Evolutionary conservation across 139 green algal species (phyloP).

Genomic region (Chlamydomonas sp.): DNA sequence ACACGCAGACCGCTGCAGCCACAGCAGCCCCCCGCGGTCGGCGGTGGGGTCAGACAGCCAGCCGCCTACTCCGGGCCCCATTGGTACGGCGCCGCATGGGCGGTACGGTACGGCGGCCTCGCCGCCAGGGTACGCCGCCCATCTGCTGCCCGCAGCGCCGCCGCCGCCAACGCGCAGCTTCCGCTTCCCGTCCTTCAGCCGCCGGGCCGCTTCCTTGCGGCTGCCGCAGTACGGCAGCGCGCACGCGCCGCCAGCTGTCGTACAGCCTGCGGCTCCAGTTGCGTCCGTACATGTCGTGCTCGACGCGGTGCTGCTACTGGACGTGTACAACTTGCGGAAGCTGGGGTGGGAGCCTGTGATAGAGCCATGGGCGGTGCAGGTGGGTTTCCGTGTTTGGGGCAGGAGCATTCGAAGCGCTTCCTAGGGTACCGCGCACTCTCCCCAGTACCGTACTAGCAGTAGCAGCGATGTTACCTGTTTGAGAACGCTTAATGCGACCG

Average conservation of each 20-base stretch:
- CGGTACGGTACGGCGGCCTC: no score
- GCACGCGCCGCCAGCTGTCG: background rate
- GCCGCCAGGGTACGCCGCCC: background rate
- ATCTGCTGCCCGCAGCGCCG: background rate
- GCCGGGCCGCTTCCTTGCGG: background rate
- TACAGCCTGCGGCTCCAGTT: slow-evolving; percentile 28
- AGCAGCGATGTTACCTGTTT: no score
- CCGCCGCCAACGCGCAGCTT: background rate
- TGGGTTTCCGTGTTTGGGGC: slow-evolving; percentile 6
- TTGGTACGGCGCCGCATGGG: no score
- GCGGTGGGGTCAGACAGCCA: no score
- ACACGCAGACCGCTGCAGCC: no score
- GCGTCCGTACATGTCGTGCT: slow-evolving; percentile 44
- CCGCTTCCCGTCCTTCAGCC: background rate
- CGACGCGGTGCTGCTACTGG: slow-evolving; percentile 34
- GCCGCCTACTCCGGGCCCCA: no score
- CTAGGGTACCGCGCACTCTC: no score
- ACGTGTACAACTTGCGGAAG: slow-evolving; percentile 71
- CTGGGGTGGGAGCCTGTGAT: slow-evolving; percentile 81
- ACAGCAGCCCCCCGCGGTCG: no score
- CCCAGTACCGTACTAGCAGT: no score
- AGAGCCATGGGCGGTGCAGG: slow-evolving; percentile 75
- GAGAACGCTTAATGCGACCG: background rate
- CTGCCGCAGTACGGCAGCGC: background rate
- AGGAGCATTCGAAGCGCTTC: no score